Evolutionary conservation across 176 grass and related monocot species (phyloP), one percentile per base, ranked within the genome.

Genomic region (Aegilops sharonensis): DNA sequence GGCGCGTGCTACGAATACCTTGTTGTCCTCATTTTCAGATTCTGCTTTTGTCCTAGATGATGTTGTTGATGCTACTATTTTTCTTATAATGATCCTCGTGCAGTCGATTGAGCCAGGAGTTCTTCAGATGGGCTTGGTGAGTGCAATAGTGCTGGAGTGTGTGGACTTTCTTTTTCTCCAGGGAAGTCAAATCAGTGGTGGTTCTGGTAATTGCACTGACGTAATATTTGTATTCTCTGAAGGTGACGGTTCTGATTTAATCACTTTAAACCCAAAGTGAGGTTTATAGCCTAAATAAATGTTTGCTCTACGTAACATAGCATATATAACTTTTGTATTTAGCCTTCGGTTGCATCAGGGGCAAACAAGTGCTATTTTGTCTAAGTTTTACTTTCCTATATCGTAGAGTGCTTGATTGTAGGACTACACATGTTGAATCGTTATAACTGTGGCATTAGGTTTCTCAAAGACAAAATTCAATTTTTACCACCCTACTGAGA

Each of bases 51-150:
- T 9, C 37, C 37, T 40, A 40, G 37, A 40, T 40, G 37, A 40
- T 40, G 37, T 40, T 40, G 37, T 8, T 40, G 37, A 40, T 40
- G 37, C 37, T 9, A 40, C 37, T 40, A 40, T 1, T 40, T 40
- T 40, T 40, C 37, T 40, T 40, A 25, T 25, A 40, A 40, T 40
- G 37, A 40, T 85, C 61, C 10, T 87, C 80, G 57, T 62, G 54
- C 77, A 94, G 92, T 90, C 27, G 64, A 77, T 40, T 85, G 72
- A 76, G 43, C 77, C 40, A 89, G 57, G 64, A 77, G 63, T 35
- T 78, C 50, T 80, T 17, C 45, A 2, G 64, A 69, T 9, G 37
- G 6, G 37, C 9, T 40, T 40, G 37, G 37, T 40, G 37, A 40
- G 37, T 40, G 1, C 6, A 8, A 40, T 40, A 40, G 37, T 40